Base-by-base conservation (phyloP, 345 rosid species). In the Euphorbia pulcherrima region DNA sequence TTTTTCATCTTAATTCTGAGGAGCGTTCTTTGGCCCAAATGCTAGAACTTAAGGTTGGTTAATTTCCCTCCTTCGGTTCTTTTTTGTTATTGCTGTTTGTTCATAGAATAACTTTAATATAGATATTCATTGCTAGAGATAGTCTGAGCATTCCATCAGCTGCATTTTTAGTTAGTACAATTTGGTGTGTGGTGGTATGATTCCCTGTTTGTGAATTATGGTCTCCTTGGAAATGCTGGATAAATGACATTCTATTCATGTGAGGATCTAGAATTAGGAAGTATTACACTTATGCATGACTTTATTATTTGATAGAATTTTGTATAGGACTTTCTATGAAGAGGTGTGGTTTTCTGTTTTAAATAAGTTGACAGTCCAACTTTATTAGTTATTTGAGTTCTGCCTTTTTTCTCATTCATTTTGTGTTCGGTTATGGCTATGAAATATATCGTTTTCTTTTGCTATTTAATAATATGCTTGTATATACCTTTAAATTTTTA, bases 11-110 rank as follows among this genome's bases (percentile, higher is more conserved):
- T 58, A 76, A 78, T n/a, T 40, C 71, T 18, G 65, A 70, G 58
- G 78, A 78, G 29, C 77, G 83, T 23, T 72, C 80, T 40, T 85
- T 81, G 83, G 81, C 84, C 74, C 82, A 28, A 26, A 28, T 87
- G 66, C 69, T 78, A 66, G 77, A 79, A 69, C 84, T 86, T 61
- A 79, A 79, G 86, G 96, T 87, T 76, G 83, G 18, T 12, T 2
- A 55, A 44, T 52, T 60, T 35, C 11, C 57, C 55, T 60, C 6
- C 13, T 29, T 26, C 60, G 10, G 1, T 20, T 30, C 46, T 24
- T 74, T 40, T 26, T 7, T 44, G 30, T 9, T 14, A 56, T 35
- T n/a, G 8, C 23, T 28, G 5, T 51, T 33, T 65, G 24, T 8
- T 24, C 23, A 50, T 33, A 18, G 26, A 55, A 7, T 51, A 33